Conservation (phyloP, 2,329 filamentous ascomycete species). For the Cercospora brassicicola region DNA sequence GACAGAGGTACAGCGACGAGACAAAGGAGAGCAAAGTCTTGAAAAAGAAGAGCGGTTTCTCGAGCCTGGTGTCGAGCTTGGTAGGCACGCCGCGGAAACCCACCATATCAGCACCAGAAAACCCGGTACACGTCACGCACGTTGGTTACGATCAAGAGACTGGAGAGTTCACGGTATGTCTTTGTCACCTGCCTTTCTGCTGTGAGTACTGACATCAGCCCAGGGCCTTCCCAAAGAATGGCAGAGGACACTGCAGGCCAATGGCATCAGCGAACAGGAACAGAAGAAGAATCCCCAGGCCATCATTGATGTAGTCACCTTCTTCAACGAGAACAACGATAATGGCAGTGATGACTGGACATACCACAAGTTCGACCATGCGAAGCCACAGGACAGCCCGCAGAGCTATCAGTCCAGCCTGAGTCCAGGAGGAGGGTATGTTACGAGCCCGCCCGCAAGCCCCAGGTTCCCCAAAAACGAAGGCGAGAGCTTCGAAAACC, state of each 20-base stretch:
- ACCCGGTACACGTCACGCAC: slow-evolving; percentile 96
- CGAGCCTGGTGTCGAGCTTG: slow-evolving; percentile 79
- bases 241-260: slow-evolving; percentile 93
- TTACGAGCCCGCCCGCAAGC: slow-evolving; percentile 77
- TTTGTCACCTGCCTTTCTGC: slow-evolving; percentile 12
- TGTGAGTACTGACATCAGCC: not conserved
- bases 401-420: slow-evolving; percentile 30
- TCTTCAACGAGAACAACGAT: slow-evolving; percentile 93
- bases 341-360: slow-evolving; percentile 78
- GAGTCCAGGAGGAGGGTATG: slow-evolving; percentile 46
- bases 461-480: slow-evolving; percentile 85
- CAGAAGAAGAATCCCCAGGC: slow-evolving; percentile 94
- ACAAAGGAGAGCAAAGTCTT: slow-evolving; percentile 61
- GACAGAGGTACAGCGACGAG: slow-evolving; percentile 76
- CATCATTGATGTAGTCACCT: slow-evolving; percentile 91
- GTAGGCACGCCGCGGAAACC: slow-evolving; percentile 85
- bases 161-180: slow-evolving; percentile 77
- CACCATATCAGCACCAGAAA: slow-evolving; percentile 95
- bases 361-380: slow-evolving; percentile 95
- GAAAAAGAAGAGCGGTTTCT: slow-evolving; percentile 85
- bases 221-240: slow-evolving; percentile 93
- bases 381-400: slow-evolving; percentile 58
- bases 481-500: slow-evolving; percentile 96
- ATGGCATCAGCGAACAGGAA: slow-evolving; percentile 93
- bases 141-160: slow-evolving; percentile 96